Conservation (phyloP, 2,329 filamentous ascomycete species). For the Xylaria polymorpha region DNA sequence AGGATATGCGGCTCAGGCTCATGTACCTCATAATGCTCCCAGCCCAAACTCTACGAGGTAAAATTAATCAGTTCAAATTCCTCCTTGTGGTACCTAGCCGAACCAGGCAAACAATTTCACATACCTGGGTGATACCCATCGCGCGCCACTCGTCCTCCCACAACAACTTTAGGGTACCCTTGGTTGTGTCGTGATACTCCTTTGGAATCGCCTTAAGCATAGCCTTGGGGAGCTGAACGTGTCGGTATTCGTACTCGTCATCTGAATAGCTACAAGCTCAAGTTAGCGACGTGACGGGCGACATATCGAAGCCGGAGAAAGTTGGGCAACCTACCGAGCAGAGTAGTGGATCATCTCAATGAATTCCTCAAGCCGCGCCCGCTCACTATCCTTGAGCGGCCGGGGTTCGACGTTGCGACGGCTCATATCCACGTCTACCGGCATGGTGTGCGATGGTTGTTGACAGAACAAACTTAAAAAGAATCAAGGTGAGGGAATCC, state of each 20-base stretch:
- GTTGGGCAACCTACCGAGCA: conserved; percentile 70
- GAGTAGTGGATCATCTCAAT: conserved; percentile 97
- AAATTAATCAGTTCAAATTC: conserved; percentile 20
- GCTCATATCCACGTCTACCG: conserved; percentile 78
- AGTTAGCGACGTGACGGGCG: conserved; percentile 22
- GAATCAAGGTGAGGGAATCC: background rate
- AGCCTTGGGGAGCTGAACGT: conserved; percentile 96
- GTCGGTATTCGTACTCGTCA: conserved; percentile 92
- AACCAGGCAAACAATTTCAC: conserved; percentile 40
- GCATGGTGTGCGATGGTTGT: conserved; percentile 38
- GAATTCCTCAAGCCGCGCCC: conserved; percentile 87
- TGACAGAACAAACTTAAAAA: background rate
- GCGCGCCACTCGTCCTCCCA: conserved; percentile 99
- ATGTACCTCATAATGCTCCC: conserved; percentile 99
- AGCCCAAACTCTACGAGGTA: conserved; percentile 82
- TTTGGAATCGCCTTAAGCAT: conserved; percentile 98
- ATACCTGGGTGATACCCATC: conserved; percentile 94
- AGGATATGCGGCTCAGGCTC: conserved; percentile 98
- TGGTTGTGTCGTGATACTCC: conserved; percentile 88
- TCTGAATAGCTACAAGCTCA: conserved; percentile 80
- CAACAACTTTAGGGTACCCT: conserved; percentile 93
- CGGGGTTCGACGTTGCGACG: conserved; percentile 90
- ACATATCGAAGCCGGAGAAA: background rate
- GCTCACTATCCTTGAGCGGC: conserved; percentile 82
- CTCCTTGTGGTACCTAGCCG: background rate